Conservation (phyloP, 768 basidiomycete genomes). For the Galerina sulciceps region DNA sequence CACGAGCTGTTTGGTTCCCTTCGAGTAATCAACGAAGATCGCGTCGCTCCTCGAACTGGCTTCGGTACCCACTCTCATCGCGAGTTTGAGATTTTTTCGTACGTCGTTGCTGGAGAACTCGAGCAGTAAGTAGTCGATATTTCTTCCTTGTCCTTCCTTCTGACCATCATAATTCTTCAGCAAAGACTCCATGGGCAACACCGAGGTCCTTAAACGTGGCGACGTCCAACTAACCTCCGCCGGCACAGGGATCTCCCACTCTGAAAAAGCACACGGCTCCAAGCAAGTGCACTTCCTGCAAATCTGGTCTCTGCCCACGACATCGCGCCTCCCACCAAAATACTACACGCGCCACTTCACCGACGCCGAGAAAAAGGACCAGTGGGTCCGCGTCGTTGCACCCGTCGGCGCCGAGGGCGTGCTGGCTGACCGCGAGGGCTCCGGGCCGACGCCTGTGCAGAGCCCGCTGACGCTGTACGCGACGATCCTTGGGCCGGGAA, state of each 20-base stretch:
- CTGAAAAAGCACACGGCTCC: conserved; percentile 51
- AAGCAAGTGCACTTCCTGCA: conserved; percentile 55
- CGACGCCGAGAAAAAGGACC: conserved; percentile 81
- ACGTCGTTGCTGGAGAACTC: conserved; percentile 77
- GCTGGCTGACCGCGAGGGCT: conserved; percentile 58
- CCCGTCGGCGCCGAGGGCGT: conserved; percentile 68
- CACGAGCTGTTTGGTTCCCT: conserved; percentile 73
- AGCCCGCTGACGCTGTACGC: conserved; percentile 74
- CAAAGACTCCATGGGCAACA: conserved; percentile 91
- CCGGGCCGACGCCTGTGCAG: conserved; percentile 84
- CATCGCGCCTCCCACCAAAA: conserved; percentile 60
- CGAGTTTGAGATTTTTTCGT: conserved; percentile 92
- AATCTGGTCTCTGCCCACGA: conserved; percentile 53
- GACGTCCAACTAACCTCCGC: conserved; percentile 91
- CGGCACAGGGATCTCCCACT: conserved; percentile 90
- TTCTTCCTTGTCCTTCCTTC: background rate
- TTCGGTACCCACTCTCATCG: conserved; percentile 87
- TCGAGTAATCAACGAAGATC: conserved; percentile 92
- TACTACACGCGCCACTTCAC: conserved; percentile 90
- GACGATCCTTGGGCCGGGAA: conserved; percentile 65
- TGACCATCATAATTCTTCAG: conserved; percentile 39
- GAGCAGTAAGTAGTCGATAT: conserved; percentile 65
- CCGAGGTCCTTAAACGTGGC: conserved; percentile 86
- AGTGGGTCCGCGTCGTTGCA: conserved; percentile 76
- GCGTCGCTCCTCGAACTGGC: conserved; percentile 75